Evolutionary conservation across 1,284 basidiomycete species (phyloP), one percentile per base, ranked within the genome.

Genomic region (Moesziomyces parantarcticus): DNA sequence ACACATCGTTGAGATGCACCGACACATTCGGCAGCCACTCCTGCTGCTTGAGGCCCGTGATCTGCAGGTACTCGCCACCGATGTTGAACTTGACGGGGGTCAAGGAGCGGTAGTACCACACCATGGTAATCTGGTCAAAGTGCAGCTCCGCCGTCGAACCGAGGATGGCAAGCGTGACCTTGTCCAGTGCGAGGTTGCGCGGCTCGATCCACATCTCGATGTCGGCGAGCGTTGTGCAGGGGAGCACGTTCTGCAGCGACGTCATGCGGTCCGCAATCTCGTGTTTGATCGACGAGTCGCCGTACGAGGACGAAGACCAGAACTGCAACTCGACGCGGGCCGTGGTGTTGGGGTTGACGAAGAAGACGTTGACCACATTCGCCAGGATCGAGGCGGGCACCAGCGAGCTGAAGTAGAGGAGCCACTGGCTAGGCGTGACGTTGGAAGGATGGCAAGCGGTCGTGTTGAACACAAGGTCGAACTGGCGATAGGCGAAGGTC

Each of bases 91-190:
- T 62, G 53, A 81, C 79, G 1, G 79, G 79, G 13, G 75, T 76
- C 50, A 81, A 50, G 20, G 53, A 50, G 47, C 78, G 76, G 52
- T 81, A 81, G 58, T 81, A 79, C 78, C 78, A 79, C 5, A 81
- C 78, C 72, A 80, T 65, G 7, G 79, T 81, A 53, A 79, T 73
- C 52, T 74, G 68, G 18, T 66, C 62, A 58, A 80, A 80, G 18
- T 61, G 61, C 29, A 62, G 26, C 46, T 81, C 79, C 14, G 60
- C 42, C 1, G 64, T 45, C 36, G 75, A 65, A 23, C 58, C 56
- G 20, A 70, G 51, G 39, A 81, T 76, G 4, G 75, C 45, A 32
- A 74, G 47, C 23, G 79, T 79, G 13, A 34, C 22, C 36, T 75
- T 45, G 36, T 75, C 69, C 43, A 81, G 54, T 1, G 67, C 75